A percentile compares a stretch with the other conserved stretches of the same genome.
These are phyloP conservation scores for Gnaphalium uliginosum DNA, from an alignment of 129 eudicot genomes.

Conservation along the genomic window DNA sequence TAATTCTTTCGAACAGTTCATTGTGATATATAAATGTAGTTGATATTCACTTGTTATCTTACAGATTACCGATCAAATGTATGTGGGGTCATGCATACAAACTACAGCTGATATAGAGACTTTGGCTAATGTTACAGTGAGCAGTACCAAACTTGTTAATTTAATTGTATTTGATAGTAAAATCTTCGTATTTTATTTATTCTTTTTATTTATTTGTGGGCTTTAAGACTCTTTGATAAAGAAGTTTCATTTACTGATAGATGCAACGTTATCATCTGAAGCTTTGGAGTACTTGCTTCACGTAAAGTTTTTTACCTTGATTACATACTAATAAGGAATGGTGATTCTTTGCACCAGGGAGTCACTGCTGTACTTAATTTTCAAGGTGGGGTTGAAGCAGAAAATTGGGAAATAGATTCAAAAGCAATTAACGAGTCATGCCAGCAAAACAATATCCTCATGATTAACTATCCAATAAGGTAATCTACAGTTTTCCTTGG, in stretches of 20 bases:
- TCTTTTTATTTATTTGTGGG: background rate
- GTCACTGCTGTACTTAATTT: constrained; percentile 87
- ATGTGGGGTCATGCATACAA: constrained; percentile 98
- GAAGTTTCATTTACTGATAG: background rate
- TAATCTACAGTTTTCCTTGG: constrained; percentile 21
- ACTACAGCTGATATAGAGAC: constrained; percentile 68
- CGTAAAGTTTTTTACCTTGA: constrained; percentile 11
- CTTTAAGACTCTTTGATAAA: background rate
- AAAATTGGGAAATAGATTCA: constrained; percentile 88
- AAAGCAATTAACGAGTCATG: constrained; percentile 76
- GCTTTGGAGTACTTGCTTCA: background rate
- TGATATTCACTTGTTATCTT: constrained; percentile 21
- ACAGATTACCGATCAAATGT: constrained; percentile 94
- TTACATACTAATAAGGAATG: background rate
- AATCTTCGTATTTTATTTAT: background rate
- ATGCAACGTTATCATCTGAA: constrained; percentile 2
- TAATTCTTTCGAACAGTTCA: background rate
- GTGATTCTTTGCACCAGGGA: constrained; percentile 55
- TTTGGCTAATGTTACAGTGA: constrained; percentile 53
- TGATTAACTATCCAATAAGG: constrained; percentile 98
- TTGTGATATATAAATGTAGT: background rate
- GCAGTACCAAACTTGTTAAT: constrained; percentile 27
- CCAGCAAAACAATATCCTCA: constrained; percentile 70
- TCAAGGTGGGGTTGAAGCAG: constrained; percentile 79
- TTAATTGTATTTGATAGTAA: background rate